Base-by-base conservation (phyloP, 805 yeast species). In the Candida ulmi region DNA sequence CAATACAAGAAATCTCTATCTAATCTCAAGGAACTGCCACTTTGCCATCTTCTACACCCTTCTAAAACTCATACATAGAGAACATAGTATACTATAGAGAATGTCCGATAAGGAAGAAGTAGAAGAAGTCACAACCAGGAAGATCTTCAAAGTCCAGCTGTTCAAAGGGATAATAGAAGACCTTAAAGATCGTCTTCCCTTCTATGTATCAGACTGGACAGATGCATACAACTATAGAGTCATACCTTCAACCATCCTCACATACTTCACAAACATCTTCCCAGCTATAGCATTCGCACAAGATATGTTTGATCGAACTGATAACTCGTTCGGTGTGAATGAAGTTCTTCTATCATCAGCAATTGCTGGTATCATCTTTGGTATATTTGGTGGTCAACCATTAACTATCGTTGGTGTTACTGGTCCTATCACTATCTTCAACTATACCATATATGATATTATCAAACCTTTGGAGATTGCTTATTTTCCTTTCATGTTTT, bases 281-380 rank as follows among this genome's bases (percentile, higher is more conserved):
- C 98, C 98, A 2, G 97, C 97, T 0, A 72, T 91, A 31, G 96
- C 98, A 0, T 91, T 91, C 69, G 95, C 97, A 0, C 96, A 88
- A 55, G 98, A 91, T 57, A 84, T 91, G 96, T 90, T 88, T 60
- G 96, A 90, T 59, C 80, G 87, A 45, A 91, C 99, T 0, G 64
- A 83, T 36, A 79, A 84, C 48, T 72, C 90, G 11, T 91, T 88
- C 53, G 99, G 99, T 3, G 83, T 93, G 4, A 93, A 91, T 55
- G 99, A 91, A 55, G 83, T 91, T 3, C 67, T 91, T 18, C 54
- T 93, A 55, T 71, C 93, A 7, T 78, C 90, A 25, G 96, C 96
- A 0, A 61, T 93, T 57, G 97, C 87, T 0, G 97, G 98, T 0
- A 72, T 90, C 5, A 79, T 86, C 2, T 91, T 93, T 65, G 96